These are phyloP conservation scores for Lipomyces starkeyi DNA, from an alignment of 805 yeast genomes.

Conservation along the genomic window DNA sequence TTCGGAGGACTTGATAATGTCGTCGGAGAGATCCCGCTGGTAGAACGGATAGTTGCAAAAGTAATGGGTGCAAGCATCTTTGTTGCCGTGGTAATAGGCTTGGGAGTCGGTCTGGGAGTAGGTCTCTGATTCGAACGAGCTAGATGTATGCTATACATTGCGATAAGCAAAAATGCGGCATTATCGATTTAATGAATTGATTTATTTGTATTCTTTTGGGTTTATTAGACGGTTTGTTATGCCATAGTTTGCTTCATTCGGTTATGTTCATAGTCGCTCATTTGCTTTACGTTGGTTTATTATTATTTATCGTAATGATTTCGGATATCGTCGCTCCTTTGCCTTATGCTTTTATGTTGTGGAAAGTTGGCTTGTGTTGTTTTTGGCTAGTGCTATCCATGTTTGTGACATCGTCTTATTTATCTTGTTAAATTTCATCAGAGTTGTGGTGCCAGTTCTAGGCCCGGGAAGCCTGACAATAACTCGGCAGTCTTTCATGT, in stretches of 20 bases:
- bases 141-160: too few relatives aligned
- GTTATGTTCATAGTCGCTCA: background rate
- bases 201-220: constrained; percentile 5
- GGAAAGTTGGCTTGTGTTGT: background rate
- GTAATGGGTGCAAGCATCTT: constrained; percentile 43
- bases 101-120: constrained; percentile 39
- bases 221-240: background rate
- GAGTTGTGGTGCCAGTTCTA: background rate
- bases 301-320: background rate
- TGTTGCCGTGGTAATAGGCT: constrained; percentile 29
- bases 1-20: constrained; percentile 47
- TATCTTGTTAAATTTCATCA: too few relatives aligned
- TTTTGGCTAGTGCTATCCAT: too few relatives aligned
- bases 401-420: too few relatives aligned
- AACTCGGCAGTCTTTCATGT: too few relatives aligned
- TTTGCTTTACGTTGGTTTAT: background rate
- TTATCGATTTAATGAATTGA: constrained; percentile 5
- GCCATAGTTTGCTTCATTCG: constrained; percentile 9
- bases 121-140: constrained; percentile 12
- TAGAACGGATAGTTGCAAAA: constrained; percentile 45
- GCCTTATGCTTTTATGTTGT: background rate
- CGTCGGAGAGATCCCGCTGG: constrained; percentile 45
- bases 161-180: background rate
- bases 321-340: background rate
- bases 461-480: too few relatives aligned